Conservation (phyloP, 768 basidiomycete genomes). For the Tulasnella sp. region DNA sequence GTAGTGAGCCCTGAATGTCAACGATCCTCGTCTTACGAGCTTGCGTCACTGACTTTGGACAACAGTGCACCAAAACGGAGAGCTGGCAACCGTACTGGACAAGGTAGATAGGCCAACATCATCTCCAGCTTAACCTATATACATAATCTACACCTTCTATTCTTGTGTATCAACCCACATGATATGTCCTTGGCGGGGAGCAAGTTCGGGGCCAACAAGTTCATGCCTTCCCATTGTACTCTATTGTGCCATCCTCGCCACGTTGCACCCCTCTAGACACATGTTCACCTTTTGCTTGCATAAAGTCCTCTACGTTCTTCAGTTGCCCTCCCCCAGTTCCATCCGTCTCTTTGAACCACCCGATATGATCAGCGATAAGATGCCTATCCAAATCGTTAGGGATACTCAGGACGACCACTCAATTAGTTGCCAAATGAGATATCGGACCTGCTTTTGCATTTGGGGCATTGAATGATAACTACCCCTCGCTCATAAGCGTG, state of each 20-base stretch:
- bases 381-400: constrained; percentile 37
- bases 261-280: constrained; percentile 28
- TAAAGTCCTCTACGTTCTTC: constrained; percentile 71
- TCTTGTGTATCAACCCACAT: neutral
- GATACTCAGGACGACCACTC: neutral
- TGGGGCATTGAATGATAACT: constrained; percentile 84
- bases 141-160: neutral
- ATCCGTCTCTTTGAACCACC: constrained; percentile 75
- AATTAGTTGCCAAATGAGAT: neutral
- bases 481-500: constrained; percentile 79
- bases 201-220: too few relatives aligned
- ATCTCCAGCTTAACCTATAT: neutral
- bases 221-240: constrained; percentile 1
- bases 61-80: constrained; percentile 92
- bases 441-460: constrained; percentile 73
- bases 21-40: too few relatives aligned
- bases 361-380: constrained; percentile 80
- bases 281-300: constrained; percentile 66
- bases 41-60: neutral
- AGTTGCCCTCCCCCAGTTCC: constrained; percentile 56
- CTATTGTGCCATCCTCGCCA: neutral
- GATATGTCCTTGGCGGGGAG: too few relatives aligned
- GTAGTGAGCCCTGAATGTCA: constrained; percentile 39
- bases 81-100: constrained; percentile 71
- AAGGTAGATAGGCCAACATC: constrained; percentile 28